Evolutionary conservation across 768 basidiomycete species (phyloP).

Genomic region (Russula earlei): DNA sequence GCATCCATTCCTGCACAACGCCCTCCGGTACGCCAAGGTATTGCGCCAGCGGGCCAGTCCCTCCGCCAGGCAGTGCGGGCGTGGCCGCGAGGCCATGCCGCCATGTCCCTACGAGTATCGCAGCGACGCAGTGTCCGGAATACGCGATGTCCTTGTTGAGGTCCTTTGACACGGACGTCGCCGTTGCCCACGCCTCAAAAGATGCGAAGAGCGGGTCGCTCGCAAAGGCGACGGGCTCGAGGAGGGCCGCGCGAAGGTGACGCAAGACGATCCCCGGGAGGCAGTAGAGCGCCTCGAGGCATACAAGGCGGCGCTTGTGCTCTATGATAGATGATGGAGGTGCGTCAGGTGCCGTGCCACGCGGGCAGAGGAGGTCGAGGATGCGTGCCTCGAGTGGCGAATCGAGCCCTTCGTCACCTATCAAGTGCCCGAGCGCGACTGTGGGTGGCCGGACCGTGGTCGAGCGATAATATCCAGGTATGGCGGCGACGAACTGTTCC

Average conservation of each 20-base stretch:
- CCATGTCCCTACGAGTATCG: slow-evolving; percentile 1
- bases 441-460: neutral
- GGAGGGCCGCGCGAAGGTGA: neutral
- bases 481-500: slow-evolving; percentile 5
- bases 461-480: slow-evolving; percentile 13
- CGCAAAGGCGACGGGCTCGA: neutral
- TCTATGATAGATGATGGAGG: neutral
- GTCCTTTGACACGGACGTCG: neutral
- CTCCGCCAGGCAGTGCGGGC: neutral
- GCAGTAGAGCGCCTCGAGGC: slow-evolving; percentile 9
- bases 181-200: slow-evolving; percentile 2
- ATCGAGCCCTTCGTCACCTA: slow-evolving; percentile 5
- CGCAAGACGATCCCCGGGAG: neutral
- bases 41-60: neutral
- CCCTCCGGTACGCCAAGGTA: neutral
- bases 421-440: neutral
- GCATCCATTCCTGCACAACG: neutral
- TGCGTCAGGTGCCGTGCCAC: neutral
- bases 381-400: slow-evolving; percentile 9
- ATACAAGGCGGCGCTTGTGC: neutral
- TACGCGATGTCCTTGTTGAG: slow-evolving; percentile 2
- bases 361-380: slow-evolving; percentile 8
- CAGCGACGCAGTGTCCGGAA: slow-evolving; percentile 5
- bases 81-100: neutral
- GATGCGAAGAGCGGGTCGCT: slow-evolving; percentile 10